Evolutionary conservation across 352 stramenopile genomes (phyloP).

Genomic region (Globisporangium alternatum): DNA sequence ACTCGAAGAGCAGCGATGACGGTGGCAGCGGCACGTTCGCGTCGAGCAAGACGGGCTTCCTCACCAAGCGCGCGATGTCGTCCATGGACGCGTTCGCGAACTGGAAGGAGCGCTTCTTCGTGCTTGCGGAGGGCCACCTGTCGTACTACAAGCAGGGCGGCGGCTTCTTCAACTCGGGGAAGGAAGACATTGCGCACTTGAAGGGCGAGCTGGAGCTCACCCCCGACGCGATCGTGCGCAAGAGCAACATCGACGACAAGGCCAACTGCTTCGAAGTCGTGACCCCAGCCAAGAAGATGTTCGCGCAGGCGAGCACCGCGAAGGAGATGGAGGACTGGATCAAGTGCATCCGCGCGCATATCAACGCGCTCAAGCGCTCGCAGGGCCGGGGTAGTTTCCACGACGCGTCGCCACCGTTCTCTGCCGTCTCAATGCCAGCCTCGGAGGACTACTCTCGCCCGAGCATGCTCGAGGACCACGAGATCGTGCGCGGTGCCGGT

Average conservation of each 20-base stretch:
- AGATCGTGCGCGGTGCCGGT: slow-evolving; percentile 78
- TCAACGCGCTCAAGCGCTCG: slow-evolving; percentile 65
- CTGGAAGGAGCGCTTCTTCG: slow-evolving; percentile 88
- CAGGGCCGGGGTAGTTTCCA: slow-evolving; percentile 60
- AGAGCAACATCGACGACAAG: slow-evolving; percentile 85
- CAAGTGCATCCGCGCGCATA: slow-evolving; percentile 77
- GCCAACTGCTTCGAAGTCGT: slow-evolving; percentile 86
- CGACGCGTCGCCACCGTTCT: slow-evolving; percentile 33
- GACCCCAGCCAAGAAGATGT: slow-evolving; percentile 83
- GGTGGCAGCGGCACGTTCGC: slow-evolving; percentile 50
- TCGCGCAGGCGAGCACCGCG: slow-evolving; percentile 75
- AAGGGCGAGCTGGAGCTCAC: slow-evolving; percentile 84
- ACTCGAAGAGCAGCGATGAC: slow-evolving; percentile 23
- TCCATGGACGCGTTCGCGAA: slow-evolving; percentile 87
- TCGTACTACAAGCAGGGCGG: slow-evolving; percentile 87
- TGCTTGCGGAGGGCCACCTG: slow-evolving; percentile 77
- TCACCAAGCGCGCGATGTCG: slow-evolving; percentile 85
- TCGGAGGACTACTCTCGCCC: slow-evolving; percentile 78
- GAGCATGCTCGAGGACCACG: slow-evolving; percentile 80
- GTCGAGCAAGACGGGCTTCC: slow-evolving; percentile 80
- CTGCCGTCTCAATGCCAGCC: slow-evolving; percentile 22
- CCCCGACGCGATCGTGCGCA: slow-evolving; percentile 72
- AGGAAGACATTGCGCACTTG: slow-evolving; percentile 84
- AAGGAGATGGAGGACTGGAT: slow-evolving; percentile 88
- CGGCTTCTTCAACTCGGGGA: slow-evolving; percentile 83